phyloP scores from a whole-genome alignment of 129 eudicot species.

The Centrapalus pauciflorus region DNA sequence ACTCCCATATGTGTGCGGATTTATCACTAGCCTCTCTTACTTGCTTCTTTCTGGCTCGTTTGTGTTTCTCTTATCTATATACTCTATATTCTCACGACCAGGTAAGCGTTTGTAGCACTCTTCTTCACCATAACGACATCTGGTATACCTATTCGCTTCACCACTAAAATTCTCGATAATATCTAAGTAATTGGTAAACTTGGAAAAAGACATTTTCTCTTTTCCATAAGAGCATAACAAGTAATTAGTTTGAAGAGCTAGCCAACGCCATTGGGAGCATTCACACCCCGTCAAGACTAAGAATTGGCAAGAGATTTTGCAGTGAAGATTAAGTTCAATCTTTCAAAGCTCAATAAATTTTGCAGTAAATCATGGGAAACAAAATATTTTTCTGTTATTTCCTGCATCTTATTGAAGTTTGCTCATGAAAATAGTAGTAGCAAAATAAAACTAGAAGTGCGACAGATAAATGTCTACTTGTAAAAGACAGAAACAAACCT shows the following conservation, averaged over 20 bases:
- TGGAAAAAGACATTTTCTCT: background rate
- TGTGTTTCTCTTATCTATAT: conserved; percentile 5
- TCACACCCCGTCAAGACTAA: background rate
- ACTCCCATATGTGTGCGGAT: too few species aligned
- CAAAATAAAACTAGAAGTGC: background rate
- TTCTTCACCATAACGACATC: conserved; percentile 13
- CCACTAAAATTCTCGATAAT: background rate
- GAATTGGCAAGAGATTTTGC: background rate
- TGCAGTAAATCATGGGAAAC: background rate
- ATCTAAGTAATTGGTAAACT: background rate
- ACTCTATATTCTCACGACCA: conserved; percentile 7
- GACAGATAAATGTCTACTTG: background rate
- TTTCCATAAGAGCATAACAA: background rate
- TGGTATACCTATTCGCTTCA: conserved; percentile 9
- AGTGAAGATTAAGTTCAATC: background rate
- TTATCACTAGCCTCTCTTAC: background rate
- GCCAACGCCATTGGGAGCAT: background rate
- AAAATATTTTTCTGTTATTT: too few species aligned
- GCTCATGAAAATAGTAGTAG: background rate
- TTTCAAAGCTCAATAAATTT: background rate
- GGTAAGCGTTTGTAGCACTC: background rate
- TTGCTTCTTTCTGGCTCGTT: background rate
- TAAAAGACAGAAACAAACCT: background rate
- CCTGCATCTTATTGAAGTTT: background rate
- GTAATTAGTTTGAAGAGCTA: background rate